Conservation (phyloP, 495 filamentous ascomycete genomes). For the Viridothelium virens region DNA sequence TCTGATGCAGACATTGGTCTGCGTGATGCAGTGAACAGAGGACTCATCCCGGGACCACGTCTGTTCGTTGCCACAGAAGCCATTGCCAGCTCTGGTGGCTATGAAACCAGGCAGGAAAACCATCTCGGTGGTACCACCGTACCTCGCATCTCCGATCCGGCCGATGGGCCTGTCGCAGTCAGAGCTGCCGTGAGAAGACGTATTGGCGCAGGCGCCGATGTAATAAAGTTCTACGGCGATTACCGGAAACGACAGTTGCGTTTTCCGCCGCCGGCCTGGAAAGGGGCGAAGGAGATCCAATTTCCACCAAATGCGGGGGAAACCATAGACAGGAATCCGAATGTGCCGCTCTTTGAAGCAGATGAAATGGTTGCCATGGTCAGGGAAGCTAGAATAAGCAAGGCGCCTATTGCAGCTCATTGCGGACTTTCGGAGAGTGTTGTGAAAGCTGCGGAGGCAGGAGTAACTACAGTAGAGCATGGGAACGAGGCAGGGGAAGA, state of each 20-base stretch:
- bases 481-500: constrained; percentile 38
- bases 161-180: constrained; percentile 41
- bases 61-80: constrained; percentile 46
- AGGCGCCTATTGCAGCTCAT: constrained; percentile 43
- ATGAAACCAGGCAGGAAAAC: constrained; percentile 44
- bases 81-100: constrained; percentile 42
- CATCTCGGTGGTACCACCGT: constrained; percentile 24
- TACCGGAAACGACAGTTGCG: constrained; percentile 43
- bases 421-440: constrained; percentile 38
- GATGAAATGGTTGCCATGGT: constrained; percentile 49
- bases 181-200: constrained; percentile 42
- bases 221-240: constrained; percentile 50
- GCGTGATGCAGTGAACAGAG: constrained; percentile 41
- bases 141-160: constrained; percentile 39
- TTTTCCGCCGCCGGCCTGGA: constrained; percentile 33
- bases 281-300: constrained; percentile 19
- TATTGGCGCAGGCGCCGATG: constrained; percentile 43
- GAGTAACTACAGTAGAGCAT: constrained; percentile 48
- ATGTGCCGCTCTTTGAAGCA: constrained; percentile 38
- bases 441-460: constrained; percentile 42
- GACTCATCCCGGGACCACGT: constrained; percentile 45
- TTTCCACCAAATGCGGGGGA: constrained; percentile 22
- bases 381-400: constrained; percentile 36
- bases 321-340: constrained; percentile 36
- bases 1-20: constrained; percentile 40